phyloP scores from a whole-genome alignment of 768 basidiomycete species.

The Kwoniella newhampshirensis region DNA sequence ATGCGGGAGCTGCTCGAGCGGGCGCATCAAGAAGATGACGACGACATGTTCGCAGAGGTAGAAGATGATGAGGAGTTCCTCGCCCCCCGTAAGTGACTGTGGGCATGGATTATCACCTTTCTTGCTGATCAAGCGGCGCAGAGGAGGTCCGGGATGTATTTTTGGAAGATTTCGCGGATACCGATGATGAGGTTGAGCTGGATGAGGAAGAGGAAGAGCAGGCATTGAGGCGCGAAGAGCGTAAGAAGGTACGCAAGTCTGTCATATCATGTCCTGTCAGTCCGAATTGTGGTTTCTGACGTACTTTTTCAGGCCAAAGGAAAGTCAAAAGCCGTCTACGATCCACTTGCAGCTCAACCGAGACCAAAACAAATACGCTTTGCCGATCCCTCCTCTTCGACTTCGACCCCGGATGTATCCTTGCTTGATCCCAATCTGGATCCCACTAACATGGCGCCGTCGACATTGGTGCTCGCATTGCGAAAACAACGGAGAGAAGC shows the following conservation, averaged over 20 bases:
- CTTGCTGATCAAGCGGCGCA: conserved; percentile 5
- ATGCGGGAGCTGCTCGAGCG: conserved; percentile 51
- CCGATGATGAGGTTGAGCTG: conserved; percentile 49
- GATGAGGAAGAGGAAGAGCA: conserved; percentile 46
- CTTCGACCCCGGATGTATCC: background rate
- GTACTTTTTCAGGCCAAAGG: conserved; percentile 35
- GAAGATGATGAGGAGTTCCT: conserved; percentile 50
- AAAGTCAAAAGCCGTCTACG: conserved; percentile 37
- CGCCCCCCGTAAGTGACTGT: conserved; percentile 38
- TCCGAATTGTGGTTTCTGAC: too few species aligned
- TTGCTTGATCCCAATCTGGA: conserved; percentile 30
- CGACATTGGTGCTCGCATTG: conserved; percentile 38
- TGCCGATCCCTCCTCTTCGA: conserved; percentile 2
- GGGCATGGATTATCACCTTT: background rate
- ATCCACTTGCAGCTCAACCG: conserved; percentile 25
- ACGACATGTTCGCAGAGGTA: conserved; percentile 48
- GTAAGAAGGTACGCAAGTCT: conserved; percentile 33
- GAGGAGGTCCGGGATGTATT: conserved; percentile 47
- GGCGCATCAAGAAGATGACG: conserved; percentile 49
- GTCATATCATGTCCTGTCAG: too few species aligned
- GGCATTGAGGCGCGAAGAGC: conserved; percentile 32
- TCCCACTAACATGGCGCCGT: conserved; percentile 36
- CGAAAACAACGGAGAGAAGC: conserved; percentile 41
- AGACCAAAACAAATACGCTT: conserved; percentile 15
- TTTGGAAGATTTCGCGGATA: conserved; percentile 50